A percentile compares a stretch with the other conserved stretches of the same genome.
Evolutionary conservation across 2,329 filamentous ascomycete genomes (phyloP).

Genomic region (Ophiostoma perfectum): DNA sequence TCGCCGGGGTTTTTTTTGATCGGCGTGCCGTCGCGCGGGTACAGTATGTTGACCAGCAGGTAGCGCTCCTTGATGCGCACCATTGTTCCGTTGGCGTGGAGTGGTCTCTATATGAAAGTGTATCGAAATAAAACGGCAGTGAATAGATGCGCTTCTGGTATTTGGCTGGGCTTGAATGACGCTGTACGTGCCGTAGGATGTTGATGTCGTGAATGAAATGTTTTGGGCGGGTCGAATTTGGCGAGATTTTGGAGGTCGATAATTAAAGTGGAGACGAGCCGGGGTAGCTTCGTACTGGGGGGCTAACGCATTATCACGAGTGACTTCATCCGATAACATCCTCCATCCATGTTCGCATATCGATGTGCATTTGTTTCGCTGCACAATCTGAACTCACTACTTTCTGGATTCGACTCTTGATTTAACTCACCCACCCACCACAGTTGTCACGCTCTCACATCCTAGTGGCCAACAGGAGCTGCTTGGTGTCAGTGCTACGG

Average conservation of each 20-base stretch:
- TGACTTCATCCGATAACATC: neutral
- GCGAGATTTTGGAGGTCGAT: constrained; percentile 7
- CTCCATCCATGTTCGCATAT: neutral
- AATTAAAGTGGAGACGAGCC: constrained; percentile 19
- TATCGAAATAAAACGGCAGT: neutral
- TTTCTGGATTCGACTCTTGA: neutral
- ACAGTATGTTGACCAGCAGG: constrained; percentile 88
- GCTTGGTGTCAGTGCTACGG: neutral
- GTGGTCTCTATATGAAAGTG: neutral
- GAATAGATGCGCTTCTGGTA: neutral
- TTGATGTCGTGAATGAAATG: constrained; percentile 12
- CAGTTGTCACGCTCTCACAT: neutral
- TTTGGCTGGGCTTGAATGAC: neutral
- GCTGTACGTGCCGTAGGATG: neutral
- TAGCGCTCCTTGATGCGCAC: constrained; percentile 96
- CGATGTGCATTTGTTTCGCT: neutral
- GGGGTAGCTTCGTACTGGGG: constrained; percentile 13
- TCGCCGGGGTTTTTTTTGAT: constrained; percentile 22
- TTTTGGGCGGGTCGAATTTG: constrained; percentile 17
- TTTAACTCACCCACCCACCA: neutral
- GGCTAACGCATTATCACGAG: neutral
- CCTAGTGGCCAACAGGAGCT: neutral
- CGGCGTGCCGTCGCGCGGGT: constrained; percentile 55
- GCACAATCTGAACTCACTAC: no score
- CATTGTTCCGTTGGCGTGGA: constrained; percentile 41